Evolutionary conservation across 345 rosid species (phyloP).

Genomic region (Euphorbia peplus): DNA sequence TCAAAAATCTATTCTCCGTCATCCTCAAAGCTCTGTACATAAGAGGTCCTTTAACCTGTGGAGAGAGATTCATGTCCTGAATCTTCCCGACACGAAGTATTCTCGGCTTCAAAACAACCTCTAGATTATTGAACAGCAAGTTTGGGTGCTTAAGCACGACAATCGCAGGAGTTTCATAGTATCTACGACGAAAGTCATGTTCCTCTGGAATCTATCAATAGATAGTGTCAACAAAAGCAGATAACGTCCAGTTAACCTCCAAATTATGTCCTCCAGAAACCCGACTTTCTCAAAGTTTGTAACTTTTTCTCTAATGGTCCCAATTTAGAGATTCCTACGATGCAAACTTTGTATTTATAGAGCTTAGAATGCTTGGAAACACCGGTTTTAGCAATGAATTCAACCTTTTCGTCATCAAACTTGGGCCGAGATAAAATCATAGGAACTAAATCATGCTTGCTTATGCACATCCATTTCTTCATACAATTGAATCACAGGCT

Average conservation of each 20-base stretch:
- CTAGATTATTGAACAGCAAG: constrained; percentile 54
- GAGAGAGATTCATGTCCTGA: constrained; percentile 55
- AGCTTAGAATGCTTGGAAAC: constrained; percentile 51
- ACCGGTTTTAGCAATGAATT: constrained; percentile 52
- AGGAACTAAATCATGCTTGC: constrained; percentile 43
- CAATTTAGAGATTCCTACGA: constrained; percentile 62
- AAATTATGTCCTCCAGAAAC: constrained; percentile 58
- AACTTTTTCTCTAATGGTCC: constrained; percentile 62
- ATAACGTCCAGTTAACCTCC: constrained; percentile 54
- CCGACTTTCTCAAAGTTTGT: constrained; percentile 75
- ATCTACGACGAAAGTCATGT: constrained; percentile 74
- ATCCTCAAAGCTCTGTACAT: constrained; percentile 58
- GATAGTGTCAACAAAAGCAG: constrained; percentile 59
- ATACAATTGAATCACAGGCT: constrained; percentile 53
- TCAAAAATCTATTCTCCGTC: constrained; percentile 59
- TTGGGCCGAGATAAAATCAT: constrained; percentile 70
- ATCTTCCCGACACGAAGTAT: constrained; percentile 47
- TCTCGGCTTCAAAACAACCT: constrained; percentile 59
- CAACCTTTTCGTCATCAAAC: constrained; percentile 68
- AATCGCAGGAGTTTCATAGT: constrained; percentile 59
- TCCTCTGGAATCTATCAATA: constrained; percentile 76
- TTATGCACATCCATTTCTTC: constrained; percentile 50
- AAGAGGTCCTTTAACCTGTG: constrained; percentile 36
- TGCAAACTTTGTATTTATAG: constrained; percentile 61
- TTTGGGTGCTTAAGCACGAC: constrained; percentile 47